A percentile compares a stretch with the other conserved stretches of the same genome.
These are phyloP conservation scores for Lizonia empirigonia DNA, from an alignment of 2,329 filamentous ascomycete species.

Conservation along the genomic window DNA sequence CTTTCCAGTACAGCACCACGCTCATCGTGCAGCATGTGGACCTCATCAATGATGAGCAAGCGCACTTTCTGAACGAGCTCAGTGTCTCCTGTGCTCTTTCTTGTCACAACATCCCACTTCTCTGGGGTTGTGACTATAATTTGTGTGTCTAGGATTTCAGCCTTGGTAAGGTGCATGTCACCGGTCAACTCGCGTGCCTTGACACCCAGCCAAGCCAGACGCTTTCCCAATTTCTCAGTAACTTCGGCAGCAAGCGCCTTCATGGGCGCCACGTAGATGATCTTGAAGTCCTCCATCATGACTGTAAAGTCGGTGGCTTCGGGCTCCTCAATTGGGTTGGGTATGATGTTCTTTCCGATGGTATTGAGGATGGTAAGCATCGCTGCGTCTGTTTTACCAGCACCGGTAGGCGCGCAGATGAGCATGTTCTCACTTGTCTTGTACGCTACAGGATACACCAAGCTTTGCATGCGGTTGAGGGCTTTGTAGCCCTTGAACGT, in stretches of 20 bases:
- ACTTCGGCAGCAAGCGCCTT: conserved; percentile 97
- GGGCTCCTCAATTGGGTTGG: conserved; percentile 77
- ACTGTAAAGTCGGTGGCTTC: conserved; percentile 79
- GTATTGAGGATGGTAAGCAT: conserved; percentile 95
- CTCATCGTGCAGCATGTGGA: conserved; percentile 99
- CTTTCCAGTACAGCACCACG: conserved; percentile 95
- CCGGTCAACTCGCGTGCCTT: conserved; percentile 93
- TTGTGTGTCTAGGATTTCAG: conserved; percentile 93
- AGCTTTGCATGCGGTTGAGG: conserved; percentile 96
- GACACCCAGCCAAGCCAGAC: conserved; percentile 91
- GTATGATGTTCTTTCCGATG: conserved; percentile 81
- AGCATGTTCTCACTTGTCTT: conserved; percentile 98
- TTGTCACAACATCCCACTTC: conserved; percentile 98
- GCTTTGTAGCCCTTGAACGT: conserved; percentile 95
- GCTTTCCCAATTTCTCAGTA: conserved; percentile 89
- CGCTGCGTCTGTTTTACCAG: conserved; percentile 97
- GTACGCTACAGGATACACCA: conserved; percentile 94
- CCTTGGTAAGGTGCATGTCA: conserved; percentile 98
- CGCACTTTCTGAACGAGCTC: conserved; percentile 97
- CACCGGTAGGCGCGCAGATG: conserved; percentile 95
- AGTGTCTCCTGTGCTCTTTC: conserved; percentile 96
- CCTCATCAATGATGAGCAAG: conserved; percentile 95
- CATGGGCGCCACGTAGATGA: conserved; percentile 99
- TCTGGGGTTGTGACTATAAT: conserved; percentile 98
- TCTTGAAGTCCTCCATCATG: conserved; percentile 89